Base-by-base conservation (phyloP, 1,284 basidiomycete species). In the Melampsora medusae region DNA sequence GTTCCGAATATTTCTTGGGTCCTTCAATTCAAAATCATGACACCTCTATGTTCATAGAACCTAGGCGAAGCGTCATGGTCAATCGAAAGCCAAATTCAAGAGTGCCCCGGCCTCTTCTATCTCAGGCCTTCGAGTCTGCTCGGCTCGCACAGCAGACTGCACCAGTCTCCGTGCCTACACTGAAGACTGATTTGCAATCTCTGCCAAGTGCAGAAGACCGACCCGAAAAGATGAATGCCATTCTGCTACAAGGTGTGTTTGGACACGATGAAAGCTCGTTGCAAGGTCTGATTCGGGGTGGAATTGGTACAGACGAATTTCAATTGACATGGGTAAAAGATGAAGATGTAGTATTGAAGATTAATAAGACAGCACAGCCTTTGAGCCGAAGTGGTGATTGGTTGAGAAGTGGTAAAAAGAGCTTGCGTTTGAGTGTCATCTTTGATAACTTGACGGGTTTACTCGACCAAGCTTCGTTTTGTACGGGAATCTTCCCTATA, bases 181-280 rank as follows among this genome's bases (percentile, higher is more conserved):
- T 67, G 19, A 67, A 19, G 42, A 42, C 35, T 25, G 19, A 67
- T 25, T 28, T 33, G 7, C 65, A 22, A 12, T 38, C 65, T 19
- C 38, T 67, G 25, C 35, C 61, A n/a, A 64, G 38, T 31, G n/a
- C 19, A 31, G 61, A 64, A n/a, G 33, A 64, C 42, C 65, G 33
- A 25, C 38, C 33, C 7, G n/a, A 42, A 46, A 48, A 42, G n/a
- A 38, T 31, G 22, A 22, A 67, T 31, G 42, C 62, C 6, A 73
- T 73, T 46, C 2, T 66, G 28, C 50, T 73, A 49, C 25, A 73
- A 67, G 62, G 50, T 25, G 71, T 73, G 9, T 66, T 73, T 53
- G 71, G 71, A 35, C 33, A 73, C 49, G 71, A 73, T 28, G 49
- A 35, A 12, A 46, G 65, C 50, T 73, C 71, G n/a, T 22, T 73